Evolutionary conservation across 2,329 filamentous ascomycete genomes (phyloP).

Genomic region (Leptographium flavum): DNA sequence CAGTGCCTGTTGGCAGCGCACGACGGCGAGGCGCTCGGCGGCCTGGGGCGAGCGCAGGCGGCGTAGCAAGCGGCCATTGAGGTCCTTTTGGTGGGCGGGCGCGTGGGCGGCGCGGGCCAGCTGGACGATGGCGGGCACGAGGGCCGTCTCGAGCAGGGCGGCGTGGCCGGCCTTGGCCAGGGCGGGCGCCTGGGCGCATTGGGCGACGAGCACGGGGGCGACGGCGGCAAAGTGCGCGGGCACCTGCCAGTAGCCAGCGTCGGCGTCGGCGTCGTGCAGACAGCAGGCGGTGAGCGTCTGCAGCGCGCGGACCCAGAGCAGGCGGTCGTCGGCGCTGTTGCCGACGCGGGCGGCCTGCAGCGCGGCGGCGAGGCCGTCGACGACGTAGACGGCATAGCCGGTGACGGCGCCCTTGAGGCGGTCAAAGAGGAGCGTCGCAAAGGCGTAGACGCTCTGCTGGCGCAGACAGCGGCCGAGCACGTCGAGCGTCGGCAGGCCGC

Average conservation of each 20-base stretch:
- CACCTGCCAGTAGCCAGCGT: conserved; percentile 64
- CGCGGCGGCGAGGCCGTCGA: conserved; percentile 58
- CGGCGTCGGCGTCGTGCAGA: conserved; percentile 54
- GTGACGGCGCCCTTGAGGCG: conserved; percentile 90
- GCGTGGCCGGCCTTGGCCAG: conserved; percentile 9
- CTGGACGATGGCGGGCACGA: conserved; percentile 65
- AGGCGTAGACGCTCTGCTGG: conserved; percentile 66
- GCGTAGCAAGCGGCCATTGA: conserved; percentile 67
- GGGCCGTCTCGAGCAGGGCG: conserved; percentile 27
- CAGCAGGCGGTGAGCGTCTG: conserved; percentile 62
- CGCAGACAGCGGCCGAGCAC: conserved; percentile 42
- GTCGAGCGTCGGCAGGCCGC: conserved; percentile 48
- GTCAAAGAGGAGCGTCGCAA: conserved; percentile 66
- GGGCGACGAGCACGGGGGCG: conserved; percentile 52
- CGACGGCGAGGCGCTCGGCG: conserved; percentile 62
- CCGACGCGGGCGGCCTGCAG: conserved; percentile 32
- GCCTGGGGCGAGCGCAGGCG: conserved; percentile 55
- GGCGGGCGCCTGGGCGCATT: conserved; percentile 36
- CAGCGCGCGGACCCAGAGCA: conserved; percentile 57
- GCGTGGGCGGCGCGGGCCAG: conserved; percentile 71
- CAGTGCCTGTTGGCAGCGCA: conserved; percentile 67
- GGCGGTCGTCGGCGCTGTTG: conserved; percentile 34
- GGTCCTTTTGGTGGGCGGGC: conserved; percentile 76
- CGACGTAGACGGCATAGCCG: conserved; percentile 71
- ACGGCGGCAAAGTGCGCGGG: conserved; percentile 73